These are phyloP conservation scores for Fraxinus nigra DNA, from an alignment of 305 asterid species.

Conservation along the genomic window DNA sequence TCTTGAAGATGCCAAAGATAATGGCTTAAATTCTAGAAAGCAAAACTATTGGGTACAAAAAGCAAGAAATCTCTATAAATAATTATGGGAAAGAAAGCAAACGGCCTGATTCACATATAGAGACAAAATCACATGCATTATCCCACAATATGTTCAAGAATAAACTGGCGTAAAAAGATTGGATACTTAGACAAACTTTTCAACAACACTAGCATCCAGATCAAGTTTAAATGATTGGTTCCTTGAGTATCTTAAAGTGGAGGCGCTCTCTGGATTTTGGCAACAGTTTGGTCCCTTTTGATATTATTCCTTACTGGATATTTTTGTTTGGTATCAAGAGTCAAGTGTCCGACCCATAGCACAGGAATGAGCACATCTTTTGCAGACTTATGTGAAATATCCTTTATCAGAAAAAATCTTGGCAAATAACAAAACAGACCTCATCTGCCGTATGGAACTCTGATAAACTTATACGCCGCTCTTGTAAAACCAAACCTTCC, in stretches of 20 bases:
- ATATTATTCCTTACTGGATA: not conserved
- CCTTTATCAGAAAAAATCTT: not conserved
- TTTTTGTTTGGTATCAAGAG: not conserved
- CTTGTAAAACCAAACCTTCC: slow-evolving; percentile 56
- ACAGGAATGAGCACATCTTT: not conserved
- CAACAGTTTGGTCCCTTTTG: not conserved
- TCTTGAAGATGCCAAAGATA: not conserved
- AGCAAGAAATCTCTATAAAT: not conserved
- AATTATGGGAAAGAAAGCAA: not conserved
- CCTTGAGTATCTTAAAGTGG: not conserved
- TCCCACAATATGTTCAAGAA: not conserved
- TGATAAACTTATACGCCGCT: slow-evolving; percentile 77
- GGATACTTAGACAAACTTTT: not conserved
- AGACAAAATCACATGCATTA: not conserved
- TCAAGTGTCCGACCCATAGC: not conserved
- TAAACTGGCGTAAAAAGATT: not conserved
- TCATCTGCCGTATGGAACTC: slow-evolving; percentile 94
- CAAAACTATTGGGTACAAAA: not conserved
- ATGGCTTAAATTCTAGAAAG: not conserved
- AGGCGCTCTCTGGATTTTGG: not conserved
- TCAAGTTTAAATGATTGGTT: not conserved
- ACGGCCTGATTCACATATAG: not conserved
- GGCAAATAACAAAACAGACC: slow-evolving; percentile 37
- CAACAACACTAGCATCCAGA: not conserved
- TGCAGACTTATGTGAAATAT: not conserved